A percentile compares a stretch with the other conserved stretches of the same genome.
Conservation (phyloP, 1,139 yeast species). For the Debaryomyces psychrophilus region DNA sequence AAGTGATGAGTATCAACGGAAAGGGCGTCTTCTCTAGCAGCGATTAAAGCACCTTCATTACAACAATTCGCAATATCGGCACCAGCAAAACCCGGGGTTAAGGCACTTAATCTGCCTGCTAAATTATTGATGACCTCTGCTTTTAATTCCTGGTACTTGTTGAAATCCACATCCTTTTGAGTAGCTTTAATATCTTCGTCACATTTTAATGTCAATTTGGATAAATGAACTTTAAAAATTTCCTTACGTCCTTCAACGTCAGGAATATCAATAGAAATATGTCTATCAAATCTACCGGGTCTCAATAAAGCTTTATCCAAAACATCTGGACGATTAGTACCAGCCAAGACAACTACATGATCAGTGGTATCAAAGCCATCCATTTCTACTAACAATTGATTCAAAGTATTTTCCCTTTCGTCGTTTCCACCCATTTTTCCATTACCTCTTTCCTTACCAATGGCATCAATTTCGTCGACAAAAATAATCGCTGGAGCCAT, state of each 20-base stretch:
- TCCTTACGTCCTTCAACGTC: conserved; percentile 79
- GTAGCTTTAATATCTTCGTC: conserved; percentile 46
- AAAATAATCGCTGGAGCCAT: conserved; percentile 81
- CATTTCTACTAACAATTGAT: conserved; percentile 82
- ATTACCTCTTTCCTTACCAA: conserved; percentile 77
- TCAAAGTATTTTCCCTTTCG: conserved; percentile 78
- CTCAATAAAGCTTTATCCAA: conserved; percentile 75
- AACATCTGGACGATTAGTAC: conserved; percentile 81
- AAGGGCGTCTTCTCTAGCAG: conserved; percentile 66
- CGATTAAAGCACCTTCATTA: conserved; percentile 81
- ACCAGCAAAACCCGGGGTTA: conserved; percentile 85
- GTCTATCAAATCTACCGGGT: conserved; percentile 87
- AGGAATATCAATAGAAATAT: conserved; percentile 71
- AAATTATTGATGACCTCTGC: conserved; percentile 57
- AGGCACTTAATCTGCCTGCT: conserved; percentile 72
- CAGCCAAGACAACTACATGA: conserved; percentile 80
- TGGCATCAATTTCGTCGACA: conserved; percentile 85
- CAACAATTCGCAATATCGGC: conserved; percentile 86
- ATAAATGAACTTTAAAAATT: conserved; percentile 70
- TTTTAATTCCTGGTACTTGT: conserved; percentile 52
- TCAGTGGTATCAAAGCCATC: conserved; percentile 77
- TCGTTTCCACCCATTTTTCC: conserved; percentile 72
- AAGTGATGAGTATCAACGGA: conserved; percentile 64
- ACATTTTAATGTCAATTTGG: conserved; percentile 49
- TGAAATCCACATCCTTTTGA: conserved; percentile 44